Conservation (phyloP, 129 eudicot species). For the sunflower (Helianthus annuus) region HanXRQr2.0-SUNRISE NC_035438.2:122680181-122680680, state of each 20-base stretch:
- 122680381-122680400: constrained; percentile 95
- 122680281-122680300: constrained; percentile 84
- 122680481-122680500: constrained; percentile 85
- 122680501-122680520: constrained; percentile 92
- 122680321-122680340: constrained; percentile 89
- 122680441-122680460: constrained; percentile 94
- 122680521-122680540: constrained; percentile 87
- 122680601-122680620: constrained; percentile 83
- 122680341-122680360: constrained; percentile 82
- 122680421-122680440: constrained; percentile 55
- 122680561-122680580: constrained; percentile 91
- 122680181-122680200: constrained; percentile 91
- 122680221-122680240: constrained; percentile 93
- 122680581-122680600: constrained; percentile 84
- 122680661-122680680: constrained; percentile 77
- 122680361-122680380: constrained; percentile 80
- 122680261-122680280: constrained; percentile 96
- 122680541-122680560: constrained; percentile 91
- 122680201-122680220: constrained; percentile 96
- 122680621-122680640: constrained; percentile 97
- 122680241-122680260: constrained; percentile 92
- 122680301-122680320: constrained; percentile 89
- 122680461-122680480: constrained; percentile 89
- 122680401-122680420: constrained; percentile 87
- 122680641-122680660: constrained; percentile 96